These are phyloP conservation scores for Phytopythium litorale DNA, from an alignment of 352 stramenopile species.

Conservation along the genomic window DNA sequence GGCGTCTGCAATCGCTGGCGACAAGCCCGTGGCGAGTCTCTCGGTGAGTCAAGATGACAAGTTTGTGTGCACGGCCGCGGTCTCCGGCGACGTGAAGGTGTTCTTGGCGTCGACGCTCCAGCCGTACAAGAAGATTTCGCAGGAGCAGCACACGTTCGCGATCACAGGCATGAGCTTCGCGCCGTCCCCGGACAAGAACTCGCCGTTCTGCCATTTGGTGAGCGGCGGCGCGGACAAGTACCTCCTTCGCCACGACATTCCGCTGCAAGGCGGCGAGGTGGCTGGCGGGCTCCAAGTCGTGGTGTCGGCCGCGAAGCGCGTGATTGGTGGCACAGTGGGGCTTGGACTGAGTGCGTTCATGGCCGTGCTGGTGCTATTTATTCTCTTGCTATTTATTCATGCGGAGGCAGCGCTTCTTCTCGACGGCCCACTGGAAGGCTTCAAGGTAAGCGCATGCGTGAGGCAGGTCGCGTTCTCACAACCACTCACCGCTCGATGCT, in stretches of 20 bases:
- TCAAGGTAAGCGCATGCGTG: conserved; percentile 34
- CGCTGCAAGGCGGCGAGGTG: conserved; percentile 51
- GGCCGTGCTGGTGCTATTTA: conserved; percentile 53
- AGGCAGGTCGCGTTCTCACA: background rate
- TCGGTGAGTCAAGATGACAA: conserved; percentile 71
- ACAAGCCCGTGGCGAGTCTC: conserved; percentile 73
- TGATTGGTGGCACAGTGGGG: conserved; percentile 29
- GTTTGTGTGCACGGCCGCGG: conserved; percentile 66
- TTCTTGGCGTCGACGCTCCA: conserved; percentile 44
- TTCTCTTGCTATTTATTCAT: conserved; percentile 74
- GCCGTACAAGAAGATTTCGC: conserved; percentile 49
- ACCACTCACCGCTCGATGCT: conserved; percentile 7
- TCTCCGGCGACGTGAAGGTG: conserved; percentile 71
- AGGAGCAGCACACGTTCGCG: conserved; percentile 69
- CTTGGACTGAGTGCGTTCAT: conserved; percentile 50
- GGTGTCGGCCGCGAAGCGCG: conserved; percentile 19
- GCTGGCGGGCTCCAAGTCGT: conserved; percentile 35
- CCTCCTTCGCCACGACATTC: conserved; percentile 61
- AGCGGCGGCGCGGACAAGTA: conserved; percentile 77
- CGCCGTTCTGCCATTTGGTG: conserved; percentile 42
- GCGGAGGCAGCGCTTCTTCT: conserved; percentile 52
- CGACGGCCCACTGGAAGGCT: conserved; percentile 39
- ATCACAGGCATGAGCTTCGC: conserved; percentile 82
- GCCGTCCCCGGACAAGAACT: conserved; percentile 25
- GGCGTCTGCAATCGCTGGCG: conserved; percentile 41